Evolutionary conservation across 768 basidiomycete species (phyloP), one percentile per base, ranked within the genome.

Genomic region (Harrya chromipes): DNA sequence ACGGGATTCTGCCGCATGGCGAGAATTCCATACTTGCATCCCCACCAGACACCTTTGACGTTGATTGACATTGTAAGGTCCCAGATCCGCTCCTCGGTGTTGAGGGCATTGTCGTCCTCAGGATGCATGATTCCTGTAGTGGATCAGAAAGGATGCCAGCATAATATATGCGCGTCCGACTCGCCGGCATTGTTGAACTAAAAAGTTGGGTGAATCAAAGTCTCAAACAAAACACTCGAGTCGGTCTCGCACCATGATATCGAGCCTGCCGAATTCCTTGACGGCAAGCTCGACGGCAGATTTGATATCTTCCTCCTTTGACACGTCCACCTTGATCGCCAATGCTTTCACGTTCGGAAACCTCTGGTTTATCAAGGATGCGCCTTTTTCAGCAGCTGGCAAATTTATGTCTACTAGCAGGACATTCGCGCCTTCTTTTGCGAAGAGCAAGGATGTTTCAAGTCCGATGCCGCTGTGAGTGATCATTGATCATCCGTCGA

Each of bases 1-100:
- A 81, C 81, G 11, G 90, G 81, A 70, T 99, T 99, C 54, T 90
- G 71, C 52, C 91, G 85, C 95, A 99, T 99, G 33, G 97, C 97
- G 44, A 86, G 75, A 64, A 99, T 94, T 6, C 95, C 97, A 63
- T 98, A 86, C 72, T 97, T 98, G 78, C 89, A 94, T 27, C 97
- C 97, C 85, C 87, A 99, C 97, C 95, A 98, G 52, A 98, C 97
- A 44, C 97, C 97, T 72, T 98, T 99, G 63, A 95, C 82, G 68
- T 98, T 98, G 74, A 97, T 84, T 55, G 85, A 80, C 85, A 90
- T 90, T 2, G 90, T 92, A 49, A 92, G 74, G 64, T 91, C 90
- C 95, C 97, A 99, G 70, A 98, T 92, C 43, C 78, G 81, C 71
- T 99, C 97, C 65, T 95, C 93, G 16, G 97, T 99, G 68, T 92